A percentile compares a stretch with the other conserved stretches of the same genome.
These are phyloP conservation scores for Pseudohalonectria lignicola DNA, from an alignment of 2,329 filamentous ascomycete species.

Conservation along the genomic window DNA sequence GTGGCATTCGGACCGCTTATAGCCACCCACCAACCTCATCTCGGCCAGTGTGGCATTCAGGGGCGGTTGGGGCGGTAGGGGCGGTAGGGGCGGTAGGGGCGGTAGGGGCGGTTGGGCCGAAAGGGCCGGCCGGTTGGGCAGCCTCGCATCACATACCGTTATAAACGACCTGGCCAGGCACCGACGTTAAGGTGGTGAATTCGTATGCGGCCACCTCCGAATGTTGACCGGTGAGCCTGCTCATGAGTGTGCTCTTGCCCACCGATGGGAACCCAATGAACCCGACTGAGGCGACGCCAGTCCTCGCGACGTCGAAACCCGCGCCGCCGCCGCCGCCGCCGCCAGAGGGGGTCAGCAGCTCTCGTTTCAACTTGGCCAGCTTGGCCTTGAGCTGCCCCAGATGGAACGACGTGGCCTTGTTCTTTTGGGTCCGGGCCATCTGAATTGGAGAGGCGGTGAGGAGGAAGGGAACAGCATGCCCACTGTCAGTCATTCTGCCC, in stretches of 20 bases:
- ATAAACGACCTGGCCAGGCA: constrained; percentile 90
- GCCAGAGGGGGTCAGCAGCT: constrained; percentile 76
- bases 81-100: too few species aligned
- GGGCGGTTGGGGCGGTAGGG: too few species aligned
- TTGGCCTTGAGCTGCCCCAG: constrained; percentile 96
- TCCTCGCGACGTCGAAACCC: constrained; percentile 95
- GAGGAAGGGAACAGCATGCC: constrained; percentile 5
- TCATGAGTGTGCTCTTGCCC: constrained; percentile 98
- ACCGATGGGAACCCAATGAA: constrained; percentile 99
- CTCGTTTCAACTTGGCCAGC: constrained; percentile 92
- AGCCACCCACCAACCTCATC: too few species aligned
- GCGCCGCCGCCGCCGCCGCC: constrained; percentile 77
- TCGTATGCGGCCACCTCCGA: constrained; percentile 97
- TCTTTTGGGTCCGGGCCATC: constrained; percentile 97
- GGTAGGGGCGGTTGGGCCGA: not conserved
- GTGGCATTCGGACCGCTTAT: too few species aligned
- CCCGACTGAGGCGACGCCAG: constrained; percentile 90
- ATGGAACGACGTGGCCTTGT: constrained; percentile 91
- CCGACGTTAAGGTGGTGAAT: constrained; percentile 95
- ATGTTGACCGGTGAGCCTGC: constrained; percentile 84
- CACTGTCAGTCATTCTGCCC: not conserved
- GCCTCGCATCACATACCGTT: constrained; percentile 46
- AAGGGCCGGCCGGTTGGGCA: not conserved
- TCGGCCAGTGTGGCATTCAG: too few species aligned
- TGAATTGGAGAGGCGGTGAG: constrained; percentile 19